Conservation (phyloP, 2,329 filamentous ascomycete genomes). For the Nannizzia gypsea region DNA sequence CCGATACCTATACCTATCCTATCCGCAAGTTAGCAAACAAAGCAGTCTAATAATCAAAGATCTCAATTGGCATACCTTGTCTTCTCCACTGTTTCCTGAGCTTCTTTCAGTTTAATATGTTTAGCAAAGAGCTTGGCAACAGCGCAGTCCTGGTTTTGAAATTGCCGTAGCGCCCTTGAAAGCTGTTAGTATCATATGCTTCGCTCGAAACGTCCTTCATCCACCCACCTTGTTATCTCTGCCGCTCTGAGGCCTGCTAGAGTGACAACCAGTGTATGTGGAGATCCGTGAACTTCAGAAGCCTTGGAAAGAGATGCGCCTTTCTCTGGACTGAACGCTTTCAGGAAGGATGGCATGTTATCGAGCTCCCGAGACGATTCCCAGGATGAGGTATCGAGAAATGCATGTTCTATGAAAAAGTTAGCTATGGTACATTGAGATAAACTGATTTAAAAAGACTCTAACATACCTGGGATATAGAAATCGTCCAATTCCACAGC, state of each 20-base stretch:
- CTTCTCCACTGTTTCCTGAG: conserved; percentile 60
- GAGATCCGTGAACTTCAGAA: conserved; percentile 56
- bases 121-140: conserved; percentile 95
- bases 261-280: conserved; percentile 83
- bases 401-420: conserved; percentile 50
- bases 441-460: not conserved
- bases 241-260: conserved; percentile 75
- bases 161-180: conserved; percentile 56
- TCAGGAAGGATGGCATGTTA: conserved; percentile 68
- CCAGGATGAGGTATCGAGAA: conserved; percentile 71
- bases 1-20: conserved; percentile 81
- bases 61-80: conserved; percentile 34
- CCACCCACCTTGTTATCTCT: conserved; percentile 58
- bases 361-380: conserved; percentile 53
- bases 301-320: conserved; percentile 50
- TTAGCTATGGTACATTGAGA: no score
- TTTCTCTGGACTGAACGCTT: conserved; percentile 44
- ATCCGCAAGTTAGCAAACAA: conserved; percentile 18
- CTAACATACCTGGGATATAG: conserved; percentile 57
- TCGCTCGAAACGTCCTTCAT: conserved; percentile 7
- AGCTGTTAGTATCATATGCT: conserved; percentile 8
- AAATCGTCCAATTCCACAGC: conserved; percentile 73
- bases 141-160: conserved; percentile 63
- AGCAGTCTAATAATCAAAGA: not conserved
- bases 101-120: conserved; percentile 89